Conservation (phyloP, 257 asterid species). For the Capsicum baccatum region DNA sequence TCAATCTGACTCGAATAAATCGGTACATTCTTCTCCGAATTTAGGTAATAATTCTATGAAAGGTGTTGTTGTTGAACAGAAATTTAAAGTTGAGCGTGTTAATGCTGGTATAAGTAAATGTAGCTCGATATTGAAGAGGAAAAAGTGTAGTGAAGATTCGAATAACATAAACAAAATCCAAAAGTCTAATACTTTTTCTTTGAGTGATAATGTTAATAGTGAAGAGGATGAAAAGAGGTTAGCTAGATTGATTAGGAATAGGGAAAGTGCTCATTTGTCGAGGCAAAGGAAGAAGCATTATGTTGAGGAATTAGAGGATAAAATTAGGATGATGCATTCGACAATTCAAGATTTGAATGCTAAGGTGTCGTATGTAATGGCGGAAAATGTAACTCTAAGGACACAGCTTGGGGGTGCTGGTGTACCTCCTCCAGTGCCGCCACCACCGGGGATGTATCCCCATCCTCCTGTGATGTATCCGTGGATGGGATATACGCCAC, state of each 20-base stretch:
- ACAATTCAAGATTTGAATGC: slow-evolving; percentile 91
- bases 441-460: slow-evolving; percentile 75
- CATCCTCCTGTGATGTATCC: slow-evolving; percentile 87
- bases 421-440: slow-evolving; percentile 52
- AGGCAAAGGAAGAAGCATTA: slow-evolving; percentile 95
- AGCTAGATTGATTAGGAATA: slow-evolving; percentile 90
- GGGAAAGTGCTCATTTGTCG: slow-evolving; percentile 97
- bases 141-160: slow-evolving; percentile 57
- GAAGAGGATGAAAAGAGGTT: slow-evolving; percentile 83
- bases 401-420: slow-evolving; percentile 72
- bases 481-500: slow-evolving; percentile 87
- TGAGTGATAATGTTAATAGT: slow-evolving; percentile 44
- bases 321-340: slow-evolving; percentile 83
- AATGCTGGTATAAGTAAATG: slow-evolving; percentile 38
- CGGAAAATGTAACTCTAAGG: slow-evolving; percentile 76
- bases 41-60: slow-evolving; percentile 49
- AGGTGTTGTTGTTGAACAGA: slow-evolving; percentile 59
- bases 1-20: slow-evolving; percentile 51
- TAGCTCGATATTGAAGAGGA: slow-evolving; percentile 65
- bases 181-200: slow-evolving; percentile 46
- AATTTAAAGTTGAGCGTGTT: slow-evolving; percentile 57
- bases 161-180: slow-evolving; percentile 45
- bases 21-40: slow-evolving; percentile 69
- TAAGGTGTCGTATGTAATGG: slow-evolving; percentile 73
- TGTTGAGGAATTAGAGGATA: slow-evolving; percentile 95